Conservation (phyloP, 2,329 filamentous ascomycete genomes). For the Phoma sp. region DNA sequence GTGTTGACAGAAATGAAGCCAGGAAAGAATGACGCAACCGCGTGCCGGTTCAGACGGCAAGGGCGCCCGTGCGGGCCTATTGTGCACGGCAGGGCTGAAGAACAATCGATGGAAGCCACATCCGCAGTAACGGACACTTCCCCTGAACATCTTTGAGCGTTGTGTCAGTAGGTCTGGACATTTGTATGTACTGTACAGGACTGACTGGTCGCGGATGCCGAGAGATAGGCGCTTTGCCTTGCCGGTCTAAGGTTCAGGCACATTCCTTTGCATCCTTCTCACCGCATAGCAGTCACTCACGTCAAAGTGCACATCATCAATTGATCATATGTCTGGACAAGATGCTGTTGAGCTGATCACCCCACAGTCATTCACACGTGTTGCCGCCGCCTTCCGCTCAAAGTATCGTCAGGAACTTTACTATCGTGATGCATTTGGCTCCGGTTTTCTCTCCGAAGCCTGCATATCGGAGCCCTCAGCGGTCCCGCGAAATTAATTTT, state of each 20-base stretch:
- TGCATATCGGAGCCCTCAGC: slow-evolving; percentile 15
- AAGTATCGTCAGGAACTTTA: too few relatives aligned
- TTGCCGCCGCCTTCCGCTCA: too few relatives aligned
- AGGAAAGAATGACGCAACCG: too few relatives aligned
- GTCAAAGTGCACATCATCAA: too few relatives aligned
- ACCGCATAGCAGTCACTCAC: neutral
- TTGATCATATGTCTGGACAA: too few relatives aligned
- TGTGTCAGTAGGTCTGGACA: neutral
- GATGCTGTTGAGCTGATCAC: too few relatives aligned
- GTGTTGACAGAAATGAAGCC: slow-evolving; percentile 14
- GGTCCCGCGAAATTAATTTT: slow-evolving; percentile 22
- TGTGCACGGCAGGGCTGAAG: slow-evolving; percentile 27
- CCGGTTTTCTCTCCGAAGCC: slow-evolving; percentile 28
- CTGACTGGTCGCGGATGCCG: neutral
- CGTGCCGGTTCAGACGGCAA: slow-evolving; percentile 25
- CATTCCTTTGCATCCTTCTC: neutral
- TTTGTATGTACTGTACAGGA: too few relatives aligned
- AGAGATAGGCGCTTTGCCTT: neutral
- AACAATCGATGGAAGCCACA: slow-evolving; percentile 12
- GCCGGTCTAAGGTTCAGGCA: neutral
- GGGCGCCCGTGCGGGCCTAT: slow-evolving; percentile 25
- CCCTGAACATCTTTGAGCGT: slow-evolving; percentile 10
- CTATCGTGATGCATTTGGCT: slow-evolving; percentile 24
- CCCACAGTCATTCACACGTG: too few relatives aligned
- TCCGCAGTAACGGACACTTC: neutral